Evolutionary conservation across 1,284 basidiomycete species (phyloP), one percentile per base, ranked within the genome.

Genomic region (Rhodofomes roseus): DNA sequence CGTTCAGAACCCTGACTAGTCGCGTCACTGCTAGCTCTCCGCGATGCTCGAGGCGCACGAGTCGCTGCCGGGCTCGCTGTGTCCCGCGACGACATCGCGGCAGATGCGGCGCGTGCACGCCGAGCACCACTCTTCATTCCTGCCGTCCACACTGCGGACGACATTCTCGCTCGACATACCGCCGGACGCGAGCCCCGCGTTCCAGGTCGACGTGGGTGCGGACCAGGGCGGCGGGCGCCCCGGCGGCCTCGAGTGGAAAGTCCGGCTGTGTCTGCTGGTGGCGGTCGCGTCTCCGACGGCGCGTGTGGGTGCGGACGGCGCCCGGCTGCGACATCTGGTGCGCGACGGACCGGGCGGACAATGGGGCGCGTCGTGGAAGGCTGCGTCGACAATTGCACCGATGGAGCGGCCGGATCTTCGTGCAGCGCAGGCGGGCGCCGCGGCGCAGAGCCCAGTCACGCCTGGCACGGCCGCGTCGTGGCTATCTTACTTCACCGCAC

Each of bases 121-220:
- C 0, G 93, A 96, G 69, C 86, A 92, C 61, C 87, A 92, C 65
- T 80, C 86, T 0, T 86, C 89, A 5, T 87, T 93, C 68, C 84
- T 89, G 2, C 74, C 86, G 9, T 84, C 88, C 52, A 86, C 86
- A 0, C 77, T 86, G 1, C 86, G 93, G 31, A 86, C 90, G 40
- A 86, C 90, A 0, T 96, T 96, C 74, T 80, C 89, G 6, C 82
- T 97, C 2, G 93, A 95, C 69, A 95, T 97, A 59, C 95, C 95
- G 0, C 86, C 87, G 1, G 94, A 96, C 63, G 93, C 89, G 0
- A 90, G 90, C 56, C 95, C 95, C 0, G 89, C 86, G 0, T 96
- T 96, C 72, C 74, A 87, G 69, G 74, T 87, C 1, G 70, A 75
- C 48, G 71, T 85, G 14, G 79, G 79, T 43, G 69, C 70, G 7